A percentile compares a stretch with the other conserved stretches of the same genome.
Conservation (phyloP, 371 early-diverging fungal genomes). For the Mortierella sp. region DNA sequence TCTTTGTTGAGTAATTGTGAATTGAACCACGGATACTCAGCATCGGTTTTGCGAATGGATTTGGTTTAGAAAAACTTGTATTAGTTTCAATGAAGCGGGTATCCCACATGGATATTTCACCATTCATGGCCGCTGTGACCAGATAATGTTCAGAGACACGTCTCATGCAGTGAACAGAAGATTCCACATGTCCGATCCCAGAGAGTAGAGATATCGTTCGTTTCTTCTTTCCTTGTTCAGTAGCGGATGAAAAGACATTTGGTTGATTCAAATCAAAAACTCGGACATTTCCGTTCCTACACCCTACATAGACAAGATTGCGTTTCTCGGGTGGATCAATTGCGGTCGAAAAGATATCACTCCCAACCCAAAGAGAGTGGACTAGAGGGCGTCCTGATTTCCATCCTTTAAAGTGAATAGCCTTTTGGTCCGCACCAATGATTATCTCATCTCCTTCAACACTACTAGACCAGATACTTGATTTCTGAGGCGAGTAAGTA, state of each 20-base stretch:
- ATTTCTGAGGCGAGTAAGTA: conserved; percentile 23
- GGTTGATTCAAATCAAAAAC: conserved; percentile 44
- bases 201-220: conserved; percentile 3
- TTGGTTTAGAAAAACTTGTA: background rate
- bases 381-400: background rate
- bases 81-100: conserved; percentile 33
- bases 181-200: conserved; percentile 49
- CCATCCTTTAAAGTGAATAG: conserved; percentile 24
- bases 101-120: conserved; percentile 53
- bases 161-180: conserved; percentile 37
- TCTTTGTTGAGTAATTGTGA: conserved; percentile 28
- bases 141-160: conserved; percentile 36
- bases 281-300: conserved; percentile 43
- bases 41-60: conserved; percentile 23
- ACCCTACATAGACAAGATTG: conserved; percentile 49
- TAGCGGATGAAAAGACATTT: background rate
- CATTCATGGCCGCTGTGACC: conserved; percentile 52
- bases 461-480: conserved; percentile 44
- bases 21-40: conserved; percentile 29
- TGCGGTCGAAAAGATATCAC: conserved; percentile 48
- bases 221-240: conserved; percentile 4
- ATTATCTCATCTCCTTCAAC: conserved; percentile 14
- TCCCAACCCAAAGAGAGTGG: conserved; percentile 34
- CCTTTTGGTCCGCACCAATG: conserved; percentile 32
- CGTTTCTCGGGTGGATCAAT: conserved; percentile 26